Base-by-base conservation (phyloP, 2,329 filamentous ascomycete species). In the Cladosporium sp. region DNA sequence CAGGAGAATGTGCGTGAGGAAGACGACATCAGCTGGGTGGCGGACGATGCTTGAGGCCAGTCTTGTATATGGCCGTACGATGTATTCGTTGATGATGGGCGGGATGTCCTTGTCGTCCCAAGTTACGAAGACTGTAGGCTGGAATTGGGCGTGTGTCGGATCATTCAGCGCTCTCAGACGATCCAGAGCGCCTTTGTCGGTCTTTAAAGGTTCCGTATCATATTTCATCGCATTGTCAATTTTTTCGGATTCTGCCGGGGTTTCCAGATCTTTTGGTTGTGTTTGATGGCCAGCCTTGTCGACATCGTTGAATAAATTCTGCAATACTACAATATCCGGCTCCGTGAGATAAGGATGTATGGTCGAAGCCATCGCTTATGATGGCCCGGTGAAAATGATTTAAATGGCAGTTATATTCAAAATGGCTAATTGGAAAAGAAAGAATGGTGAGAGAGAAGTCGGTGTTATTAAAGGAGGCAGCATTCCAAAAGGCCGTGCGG, bases 1-100 rank as follows among this genome's bases (percentile, higher is more conserved):
- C 22, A 89, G 70, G 30, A 90, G 64, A 18, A 92, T 75, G 65
- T 92, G 87, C 0, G 85, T 89, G 50, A 91, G 67, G 76, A 92
- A 88, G 41, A 90, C 80, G 15, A 91, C 85, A 64, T 92, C 88
- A 1, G 85, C 86, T 49, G 81, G 76, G 52, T 80, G 72, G 12
- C 86, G 83, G 8, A 86, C 83, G 19, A 84, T 66, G 2, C 64
- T 67, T 37, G 73, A 73, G 1, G 80, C 85, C 61, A 76, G 69
- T 12, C 68, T 65, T 42, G 83, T 70, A 64, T 88, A 89, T 0
- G 83, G 80, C 36, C 75, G 70, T n/a, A 88, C 69, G 2, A 85
- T 20, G 54, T 76, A 74, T 36, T 68, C 67, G 62, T 78, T 69
- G 40, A 80, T 36, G n/a, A 64, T 47, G 1, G 57, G 53, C 4